Evolutionary conservation across 805 yeast genomes (phyloP), one percentile per base, ranked within the genome.

Genomic region (Monosporozyma unispora): DNA sequence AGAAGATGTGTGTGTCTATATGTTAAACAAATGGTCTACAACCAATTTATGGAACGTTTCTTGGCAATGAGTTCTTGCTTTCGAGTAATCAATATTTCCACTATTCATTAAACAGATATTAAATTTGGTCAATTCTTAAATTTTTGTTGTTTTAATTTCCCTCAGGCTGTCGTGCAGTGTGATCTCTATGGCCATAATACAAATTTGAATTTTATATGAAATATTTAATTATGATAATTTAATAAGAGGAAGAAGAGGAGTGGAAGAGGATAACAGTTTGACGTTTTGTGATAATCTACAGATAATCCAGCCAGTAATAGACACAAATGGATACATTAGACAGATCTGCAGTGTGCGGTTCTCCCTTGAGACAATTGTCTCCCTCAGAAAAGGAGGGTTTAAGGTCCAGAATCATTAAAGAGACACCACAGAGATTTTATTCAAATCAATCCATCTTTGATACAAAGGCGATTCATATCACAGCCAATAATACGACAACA

Each of bases 371-470:
- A 21, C 42, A 39, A 12, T 21, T 39, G 16, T 39, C 42, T 14
- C 27, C 42, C 42, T 10, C 8, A 4, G 42, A 39, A 21, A 39
- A 39, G n/a, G n/a, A 39, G 11, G 9, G 38, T 18, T 5, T 63
- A 28, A 52, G 60, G 45, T 58, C 21, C n/a, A 48, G 37, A 44
- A 28, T 48, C 52, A 57, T 60, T 8, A 56, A 49, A 29, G 67
- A 65, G 28, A 57, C 67, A 1, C 67, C 68, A 5, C 27, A 21
- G 4, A 52, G 47, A 28, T 51, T 63, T 28, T 63, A 64, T 48
- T 60, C 53, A 47, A 51, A 53, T 46, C 60, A 54, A 47, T 38
- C 42, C 8, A 14, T 25, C n/a, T 21, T 31, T 11, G 10, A 21
- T 35, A 6, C 16, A 29, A 29, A 27, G 10, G 29, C 29, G 29